Percentiles rank a stretch among this genome's conserved stretches.
Conservation (phyloP, 441 rosid species). For the Brassica balearica region DNA sequence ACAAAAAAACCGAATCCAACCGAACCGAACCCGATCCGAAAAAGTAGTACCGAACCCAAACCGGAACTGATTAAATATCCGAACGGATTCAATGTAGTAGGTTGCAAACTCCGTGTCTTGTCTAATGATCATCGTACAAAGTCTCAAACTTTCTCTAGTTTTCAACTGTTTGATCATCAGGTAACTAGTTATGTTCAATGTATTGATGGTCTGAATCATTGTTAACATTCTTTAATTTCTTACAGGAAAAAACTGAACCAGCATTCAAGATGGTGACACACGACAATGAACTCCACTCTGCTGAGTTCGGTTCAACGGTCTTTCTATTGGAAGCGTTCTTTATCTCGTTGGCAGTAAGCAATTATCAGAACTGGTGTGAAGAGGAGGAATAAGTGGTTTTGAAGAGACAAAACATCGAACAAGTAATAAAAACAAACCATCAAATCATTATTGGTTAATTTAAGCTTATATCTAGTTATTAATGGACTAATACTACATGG, state of each 20-base stretch:
- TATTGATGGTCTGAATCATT: neutral
- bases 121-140: constrained; percentile 41
- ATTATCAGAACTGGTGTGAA: constrained; percentile 40
- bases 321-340: constrained; percentile 68
- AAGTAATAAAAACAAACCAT: constrained; percentile 31
- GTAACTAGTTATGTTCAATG: constrained; percentile 42
- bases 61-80: no score
- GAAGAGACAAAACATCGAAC: constrained; percentile 46
- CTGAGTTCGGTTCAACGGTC: no score
- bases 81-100: constrained; percentile 21
- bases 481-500: neutral
- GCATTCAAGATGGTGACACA: constrained; percentile 57
- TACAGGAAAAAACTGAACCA: constrained; percentile 63
- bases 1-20: no score
- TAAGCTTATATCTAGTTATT: neutral
- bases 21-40: no score
- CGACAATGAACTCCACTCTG: no score
- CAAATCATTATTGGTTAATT: neutral
- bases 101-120: constrained; percentile 69
- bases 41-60: no score
- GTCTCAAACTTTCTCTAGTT: constrained; percentile 39
- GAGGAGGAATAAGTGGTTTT: constrained; percentile 41
- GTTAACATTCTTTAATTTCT: neutral
- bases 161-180: constrained; percentile 65
- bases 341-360: constrained; percentile 56